phyloP scores from a whole-genome alignment of 805 yeast genomes.

The Sporopachydermia lactativora region DNA sequence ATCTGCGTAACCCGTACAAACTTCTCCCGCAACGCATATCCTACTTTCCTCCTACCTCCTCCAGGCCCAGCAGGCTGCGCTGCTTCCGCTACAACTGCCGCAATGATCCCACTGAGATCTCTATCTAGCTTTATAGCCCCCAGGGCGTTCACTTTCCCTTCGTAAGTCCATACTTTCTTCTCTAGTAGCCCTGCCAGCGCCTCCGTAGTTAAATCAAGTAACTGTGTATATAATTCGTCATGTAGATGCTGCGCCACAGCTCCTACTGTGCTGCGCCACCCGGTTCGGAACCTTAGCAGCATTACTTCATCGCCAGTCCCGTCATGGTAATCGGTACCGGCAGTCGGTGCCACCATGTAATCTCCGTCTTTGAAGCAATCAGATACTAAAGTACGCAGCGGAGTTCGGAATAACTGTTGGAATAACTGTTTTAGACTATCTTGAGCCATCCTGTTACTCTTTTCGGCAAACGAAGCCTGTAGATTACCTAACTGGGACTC shows the following conservation, averaged over 20 bases:
- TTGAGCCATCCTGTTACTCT: slow-evolving; percentile 25
- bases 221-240: slow-evolving; percentile 32
- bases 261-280: slow-evolving; percentile 49
- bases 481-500: slow-evolving; percentile 12
- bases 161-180: slow-evolving; percentile 49
- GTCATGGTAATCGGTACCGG: background rate
- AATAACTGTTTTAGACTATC: slow-evolving; percentile 30
- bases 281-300: slow-evolving; percentile 35
- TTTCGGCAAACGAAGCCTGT: slow-evolving; percentile 16
- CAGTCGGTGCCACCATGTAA: slow-evolving; percentile 19
- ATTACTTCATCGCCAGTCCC: slow-evolving; percentile 2
- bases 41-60: background rate
- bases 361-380: slow-evolving; percentile 26
- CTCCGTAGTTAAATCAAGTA: slow-evolving; percentile 36
- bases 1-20: slow-evolving; percentile 77
- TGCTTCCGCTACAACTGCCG: slow-evolving; percentile 30
- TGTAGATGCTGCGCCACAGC: slow-evolving; percentile 50
- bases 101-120: slow-evolving; percentile 61
- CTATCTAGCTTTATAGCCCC: slow-evolving; percentile 78
- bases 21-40: slow-evolving; percentile 58
- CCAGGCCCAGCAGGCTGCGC: background rate
- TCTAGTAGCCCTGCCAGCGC: slow-evolving; percentile 46
- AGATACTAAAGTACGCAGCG: slow-evolving; percentile 21
- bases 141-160: slow-evolving; percentile 58
- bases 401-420: slow-evolving; percentile 23